Base-by-base conservation (phyloP, 1,284 basidiomycete genomes). In the Sanghuangporus baumii region DNA sequence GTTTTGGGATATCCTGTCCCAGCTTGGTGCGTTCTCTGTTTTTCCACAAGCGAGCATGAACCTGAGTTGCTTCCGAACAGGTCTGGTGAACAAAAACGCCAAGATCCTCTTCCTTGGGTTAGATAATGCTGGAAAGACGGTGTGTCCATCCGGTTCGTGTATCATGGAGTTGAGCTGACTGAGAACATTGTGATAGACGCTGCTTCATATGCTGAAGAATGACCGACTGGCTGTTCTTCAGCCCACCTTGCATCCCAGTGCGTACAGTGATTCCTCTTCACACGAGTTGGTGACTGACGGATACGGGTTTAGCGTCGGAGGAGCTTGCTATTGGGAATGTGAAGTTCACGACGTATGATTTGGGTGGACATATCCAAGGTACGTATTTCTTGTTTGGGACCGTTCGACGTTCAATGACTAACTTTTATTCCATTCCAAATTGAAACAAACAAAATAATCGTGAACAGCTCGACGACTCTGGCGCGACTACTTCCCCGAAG, bases 401-500 rank as follows among this genome's bases (percentile, higher is more conserved):
- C 5, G 26, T 31, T 31, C 26, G 26, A 31, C 43, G 9, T 12
- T n/a, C 43, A 12, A 46, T 16, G n/a, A 41, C 11, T 31, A 37
- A 23, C 6, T 52, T 37, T 36, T 46, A n/a, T 23, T 26, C 50
- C 47, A n/a, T 23, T 26, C 50, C 8, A 12, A 16, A 48, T 14
- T 9, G 20, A 20, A 11, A 52, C 12, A 20, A 16, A 11, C 20
- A 34, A 55, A 50, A 61, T 40, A 26, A 31, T 50, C 57, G 34
- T 52, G 26, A 61, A 37, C 67, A 94, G 96, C 97, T 61, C 95
- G 97, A 70, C 92, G 97, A 70, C 89, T 99, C 74, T 99, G 97
- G 97, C 89, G 94, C 68, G 96, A 99, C 77, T 99, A 99, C 81
- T 99, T 99, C 88, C 96, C 97, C 62, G 97, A 99, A 78, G 97